Percentiles rank a stretch among this genome's conserved stretches.
phyloP scores from a whole-genome alignment of 805 yeast genomes.

The Barnettozyma sucrosica region DNA sequence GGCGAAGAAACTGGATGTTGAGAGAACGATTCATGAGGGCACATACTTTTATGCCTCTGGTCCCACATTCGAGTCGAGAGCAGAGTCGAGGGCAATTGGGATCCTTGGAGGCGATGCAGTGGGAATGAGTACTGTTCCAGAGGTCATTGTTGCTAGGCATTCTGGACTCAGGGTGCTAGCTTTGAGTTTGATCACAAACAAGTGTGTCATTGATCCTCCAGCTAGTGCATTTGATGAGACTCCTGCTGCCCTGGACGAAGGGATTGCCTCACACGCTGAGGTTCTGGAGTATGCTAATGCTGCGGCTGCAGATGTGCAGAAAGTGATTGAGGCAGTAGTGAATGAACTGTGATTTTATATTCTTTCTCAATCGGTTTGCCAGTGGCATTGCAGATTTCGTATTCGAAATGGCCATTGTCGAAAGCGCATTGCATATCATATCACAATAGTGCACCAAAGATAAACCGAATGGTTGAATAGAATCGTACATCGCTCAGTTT shows the following conservation, averaged over 20 bases:
- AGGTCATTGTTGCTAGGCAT: conserved; percentile 88
- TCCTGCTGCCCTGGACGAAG: conserved; percentile 51
- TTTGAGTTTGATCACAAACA: conserved; percentile 79
- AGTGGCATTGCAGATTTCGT: too few relatives aligned
- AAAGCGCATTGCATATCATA: too few relatives aligned
- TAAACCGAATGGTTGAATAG: too few relatives aligned
- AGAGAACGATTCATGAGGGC: conserved; percentile 77
- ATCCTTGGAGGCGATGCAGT: conserved; percentile 86
- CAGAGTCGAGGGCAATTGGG: conserved; percentile 76
- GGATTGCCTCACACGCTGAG: conserved; percentile 89
- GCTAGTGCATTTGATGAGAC: conserved; percentile 56
- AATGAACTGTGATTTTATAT: conserved; percentile 25
- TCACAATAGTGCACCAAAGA: too few relatives aligned
- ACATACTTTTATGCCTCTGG: conserved; percentile 82
- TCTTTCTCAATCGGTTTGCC: too few relatives aligned
- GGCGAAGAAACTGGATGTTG: conserved; percentile 42
- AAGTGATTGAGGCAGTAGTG: conserved; percentile 57
- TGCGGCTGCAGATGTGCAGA: conserved; percentile 79
- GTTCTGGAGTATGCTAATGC: conserved; percentile 75
- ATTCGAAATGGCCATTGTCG: too few relatives aligned
- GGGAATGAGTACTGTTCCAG: conserved; percentile 98
- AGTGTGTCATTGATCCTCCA: conserved; percentile 65
- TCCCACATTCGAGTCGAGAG: conserved; percentile 89
- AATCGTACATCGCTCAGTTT: too few relatives aligned
- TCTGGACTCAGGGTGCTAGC: conserved; percentile 80